These are phyloP conservation scores for Aegilops bicornis DNA, from an alignment of 176 grass and related monocot genomes.

Conservation along the genomic window DNA sequence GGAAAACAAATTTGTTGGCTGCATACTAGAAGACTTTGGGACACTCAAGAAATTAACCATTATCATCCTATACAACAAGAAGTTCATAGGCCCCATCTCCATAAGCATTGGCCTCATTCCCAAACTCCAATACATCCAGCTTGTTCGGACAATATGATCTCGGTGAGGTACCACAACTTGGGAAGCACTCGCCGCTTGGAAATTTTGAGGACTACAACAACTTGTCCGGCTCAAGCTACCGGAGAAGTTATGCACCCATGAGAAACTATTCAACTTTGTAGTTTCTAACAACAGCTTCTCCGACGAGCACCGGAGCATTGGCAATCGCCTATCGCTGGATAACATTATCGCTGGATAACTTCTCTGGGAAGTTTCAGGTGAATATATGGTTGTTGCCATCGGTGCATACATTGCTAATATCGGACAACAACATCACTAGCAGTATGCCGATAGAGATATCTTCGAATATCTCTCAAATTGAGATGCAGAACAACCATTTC, in stretches of 20 bases:
- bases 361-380: too few relatives aligned
- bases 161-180: conserved; percentile 49
- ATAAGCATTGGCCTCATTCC: conserved; percentile 42
- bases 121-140: background rate
- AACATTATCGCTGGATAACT: conserved; percentile 16
- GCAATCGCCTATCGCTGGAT: background rate
- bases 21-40: conserved; percentile 36
- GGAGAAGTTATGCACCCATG: conserved; percentile 32
- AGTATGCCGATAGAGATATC: too few relatives aligned
- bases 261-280: conserved; percentile 23
- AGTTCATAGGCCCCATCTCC: conserved; percentile 43
- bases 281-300: conserved; percentile 43
- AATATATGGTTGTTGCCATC: too few relatives aligned
- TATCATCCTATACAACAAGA: conserved; percentile 47
- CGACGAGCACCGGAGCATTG: conserved; percentile 26
- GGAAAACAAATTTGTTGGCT: conserved; percentile 35
- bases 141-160: conserved; percentile 46
- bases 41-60: conserved; percentile 24
- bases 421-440: too few relatives aligned
- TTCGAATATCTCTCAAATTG: too few relatives aligned
- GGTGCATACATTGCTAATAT: too few relatives aligned
- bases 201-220: conserved; percentile 45
- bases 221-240: conserved; percentile 44
- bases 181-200: conserved; percentile 44
- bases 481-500: too few relatives aligned